Evolutionary conservation across 2,329 filamentous ascomycete species (phyloP), one percentile per base, ranked within the genome.

Genomic region (Neospermospora avenae): DNA sequence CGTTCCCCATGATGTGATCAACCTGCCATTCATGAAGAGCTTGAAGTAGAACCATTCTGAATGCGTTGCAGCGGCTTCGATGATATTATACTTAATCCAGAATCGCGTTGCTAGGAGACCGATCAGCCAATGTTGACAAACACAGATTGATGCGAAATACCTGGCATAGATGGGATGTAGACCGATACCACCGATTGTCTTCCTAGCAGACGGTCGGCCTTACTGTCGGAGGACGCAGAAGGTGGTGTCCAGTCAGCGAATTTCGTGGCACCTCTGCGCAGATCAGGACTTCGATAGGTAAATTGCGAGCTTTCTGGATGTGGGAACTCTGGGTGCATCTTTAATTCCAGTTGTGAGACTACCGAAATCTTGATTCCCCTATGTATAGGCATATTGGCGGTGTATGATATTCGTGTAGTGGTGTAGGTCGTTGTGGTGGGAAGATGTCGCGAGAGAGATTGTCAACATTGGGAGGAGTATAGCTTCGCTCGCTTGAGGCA

Each of bases 161-260:
- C 81, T 69, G 81, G 77, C 3, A 77, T 68, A 0, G 82, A 84
- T 2, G 83, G 81, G 13, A 85, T 77, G 64, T 85, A 85, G 35
- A 85, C 81, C 1, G 83, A 82, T 22, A 80, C 73, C 3, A 70
- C 75, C 1, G 82, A 76, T 28, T 65, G 57, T 53, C 67, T 64
- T 25, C 69, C 71, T 51, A 72, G 73, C 63, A 64, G 69, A 67
- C 52, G 66, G 59, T 74, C 70, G 14, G 67, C 62, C 45, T 70
- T 61, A 59, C 69, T 66, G 11, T 69, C 64, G 10, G 64, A 58
- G 7, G 67, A 55, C 20, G 51, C 14, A 24, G 62, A 34, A 63
- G 65, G 63, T 28, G 60, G 58, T 3, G 45, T 54, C 49, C 41
- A 53, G 20, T 61, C 55, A 5, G 44, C 28, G n/a, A 24, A 42